These are phyloP conservation scores for Saccharum officinarum DNA, from an alignment of 176 grass and related monocot species.

Conservation along the genomic window DNA sequence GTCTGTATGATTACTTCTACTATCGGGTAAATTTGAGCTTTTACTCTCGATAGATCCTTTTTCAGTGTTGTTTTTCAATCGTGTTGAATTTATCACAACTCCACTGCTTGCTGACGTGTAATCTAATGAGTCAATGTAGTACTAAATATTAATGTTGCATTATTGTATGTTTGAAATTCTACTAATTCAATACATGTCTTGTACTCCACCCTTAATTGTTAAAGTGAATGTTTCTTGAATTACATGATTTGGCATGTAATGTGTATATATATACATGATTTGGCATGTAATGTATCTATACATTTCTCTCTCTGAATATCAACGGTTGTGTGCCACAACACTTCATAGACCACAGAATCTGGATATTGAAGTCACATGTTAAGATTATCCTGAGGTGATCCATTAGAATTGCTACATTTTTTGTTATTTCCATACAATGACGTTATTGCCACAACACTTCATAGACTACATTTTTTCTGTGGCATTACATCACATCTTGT, in stretches of 20 bases:
- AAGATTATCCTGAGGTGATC: background rate
- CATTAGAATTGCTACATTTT: background rate
- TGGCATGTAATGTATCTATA: background rate
- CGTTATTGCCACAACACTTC: too few relatives aligned
- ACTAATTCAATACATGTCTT: background rate
- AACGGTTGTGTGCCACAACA: constrained; percentile 1
- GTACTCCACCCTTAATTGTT: background rate
- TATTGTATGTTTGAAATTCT: constrained; percentile 5
- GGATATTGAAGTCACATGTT: background rate
- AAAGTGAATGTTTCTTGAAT: background rate
- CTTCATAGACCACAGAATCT: constrained; percentile 1
- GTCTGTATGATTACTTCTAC: constrained; percentile 98
- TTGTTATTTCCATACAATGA: constrained; percentile 8
- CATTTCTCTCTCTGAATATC: background rate
- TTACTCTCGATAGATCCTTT: background rate
- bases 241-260: background rate
- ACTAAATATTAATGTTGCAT: background rate
- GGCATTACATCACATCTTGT: constrained; percentile 5
- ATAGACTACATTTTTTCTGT: too few relatives aligned
- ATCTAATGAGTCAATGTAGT: constrained; percentile 6
- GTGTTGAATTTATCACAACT: constrained; percentile 1
- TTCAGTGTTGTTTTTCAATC: constrained; percentile 9
- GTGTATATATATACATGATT: background rate
- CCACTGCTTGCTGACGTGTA: constrained; percentile 12
- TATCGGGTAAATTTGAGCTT: constrained; percentile 73